Percentiles rank a stretch among this genome's conserved stretches.
Conservation (phyloP, 1,284 basidiomycete species). For the Fomitiporia mediterranea region DNA sequence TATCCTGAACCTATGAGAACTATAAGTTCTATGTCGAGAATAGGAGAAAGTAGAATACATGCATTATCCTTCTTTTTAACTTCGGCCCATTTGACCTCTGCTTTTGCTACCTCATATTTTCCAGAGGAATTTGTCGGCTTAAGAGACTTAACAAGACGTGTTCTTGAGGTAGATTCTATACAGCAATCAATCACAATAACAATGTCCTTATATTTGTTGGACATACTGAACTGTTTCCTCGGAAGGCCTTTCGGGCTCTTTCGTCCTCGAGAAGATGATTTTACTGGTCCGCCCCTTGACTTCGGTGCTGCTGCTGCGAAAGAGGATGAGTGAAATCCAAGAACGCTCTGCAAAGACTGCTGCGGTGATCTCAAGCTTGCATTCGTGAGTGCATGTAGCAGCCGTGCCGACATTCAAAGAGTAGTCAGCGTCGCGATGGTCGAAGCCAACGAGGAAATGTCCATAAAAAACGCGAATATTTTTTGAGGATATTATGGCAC, state of each 20-base stretch:
- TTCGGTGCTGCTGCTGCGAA: not conserved
- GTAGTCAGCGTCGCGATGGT: not conserved
- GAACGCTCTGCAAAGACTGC: not conserved
- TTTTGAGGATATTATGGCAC: not conserved
- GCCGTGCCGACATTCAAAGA: not conserved
- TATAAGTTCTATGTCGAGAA: too few relatives aligned
- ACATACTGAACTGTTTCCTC: constrained; percentile 3
- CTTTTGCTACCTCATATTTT: constrained; percentile 29
- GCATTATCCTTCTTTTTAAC: too few relatives aligned
- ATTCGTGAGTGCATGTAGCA: not conserved
- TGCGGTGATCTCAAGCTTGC: too few relatives aligned
- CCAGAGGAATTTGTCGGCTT: constrained; percentile 26
- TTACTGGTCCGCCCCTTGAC: not conserved
- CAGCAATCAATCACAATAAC: not conserved
- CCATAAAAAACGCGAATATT: not conserved
- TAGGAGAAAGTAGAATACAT: too few relatives aligned
- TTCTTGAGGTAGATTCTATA: constrained; percentile 28
- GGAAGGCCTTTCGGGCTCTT: not conserved
- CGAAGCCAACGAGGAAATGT: not conserved
- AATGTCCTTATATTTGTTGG: not conserved
- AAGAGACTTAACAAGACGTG: constrained; percentile 36
- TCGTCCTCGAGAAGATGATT: not conserved
- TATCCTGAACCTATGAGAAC: not conserved
- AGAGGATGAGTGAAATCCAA: constrained; percentile 4
- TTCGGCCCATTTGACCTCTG: constrained; percentile 33